These are phyloP conservation scores for Neurospora sp. DNA, from an alignment of 495 filamentous ascomycete genomes.

Conservation along the genomic window DNA sequence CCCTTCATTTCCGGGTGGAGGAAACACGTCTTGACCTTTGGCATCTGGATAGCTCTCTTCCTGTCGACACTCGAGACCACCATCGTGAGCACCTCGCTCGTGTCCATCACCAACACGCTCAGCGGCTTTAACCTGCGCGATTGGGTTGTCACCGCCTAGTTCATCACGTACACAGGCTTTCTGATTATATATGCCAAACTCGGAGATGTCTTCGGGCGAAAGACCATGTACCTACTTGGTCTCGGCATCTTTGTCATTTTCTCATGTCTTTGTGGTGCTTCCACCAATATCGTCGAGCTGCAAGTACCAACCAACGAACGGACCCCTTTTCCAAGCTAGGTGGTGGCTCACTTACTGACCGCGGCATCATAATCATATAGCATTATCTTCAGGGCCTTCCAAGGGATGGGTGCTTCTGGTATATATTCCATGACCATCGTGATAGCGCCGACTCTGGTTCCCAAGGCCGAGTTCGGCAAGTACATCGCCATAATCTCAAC, in stretches of 20 bases:
- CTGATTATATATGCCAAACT: constrained; percentile 43
- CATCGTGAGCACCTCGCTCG: constrained; percentile 49
- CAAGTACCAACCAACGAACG: constrained; percentile 14
- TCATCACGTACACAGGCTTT: constrained; percentile 48
- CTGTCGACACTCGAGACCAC: constrained; percentile 43
- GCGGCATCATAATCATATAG: constrained; percentile 12
- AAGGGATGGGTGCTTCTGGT: constrained; percentile 46
- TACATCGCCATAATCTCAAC: constrained; percentile 38
- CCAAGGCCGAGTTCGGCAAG: constrained; percentile 32
- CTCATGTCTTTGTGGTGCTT: constrained; percentile 42
- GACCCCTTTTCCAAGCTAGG: neutral
- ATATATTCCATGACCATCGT: constrained; percentile 42
- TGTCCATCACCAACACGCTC: constrained; percentile 45
- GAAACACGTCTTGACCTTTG: neutral
- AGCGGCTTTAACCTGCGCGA: constrained; percentile 36
- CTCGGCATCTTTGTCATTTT: constrained; percentile 41
- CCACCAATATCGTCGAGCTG: constrained; percentile 37
- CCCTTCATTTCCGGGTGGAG: neutral
- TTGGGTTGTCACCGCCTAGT: constrained; percentile 50
- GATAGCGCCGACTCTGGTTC: constrained; percentile 37
- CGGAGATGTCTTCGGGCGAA: constrained; percentile 45
- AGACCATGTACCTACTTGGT: constrained; percentile 30
- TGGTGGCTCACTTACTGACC: neutral
- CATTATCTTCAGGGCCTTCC: constrained; percentile 44
- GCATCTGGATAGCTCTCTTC: neutral